Conservation (phyloP, 2,329 filamentous ascomycete genomes). For the Xylaria arbuscula region DNA sequence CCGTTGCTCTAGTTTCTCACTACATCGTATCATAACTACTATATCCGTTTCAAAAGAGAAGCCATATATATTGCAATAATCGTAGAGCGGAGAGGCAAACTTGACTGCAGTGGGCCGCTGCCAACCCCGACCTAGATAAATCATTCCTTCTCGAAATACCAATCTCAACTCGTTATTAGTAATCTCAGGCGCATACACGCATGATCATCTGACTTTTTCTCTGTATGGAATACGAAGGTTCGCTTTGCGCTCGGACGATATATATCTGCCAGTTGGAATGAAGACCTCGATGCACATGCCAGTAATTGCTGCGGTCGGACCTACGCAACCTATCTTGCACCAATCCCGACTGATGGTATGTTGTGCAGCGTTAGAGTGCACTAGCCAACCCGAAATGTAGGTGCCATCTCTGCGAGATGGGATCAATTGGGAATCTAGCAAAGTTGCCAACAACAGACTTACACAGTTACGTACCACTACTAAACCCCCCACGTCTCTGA, state of each 20-base stretch:
- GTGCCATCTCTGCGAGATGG: slow-evolving; percentile 15
- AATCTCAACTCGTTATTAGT: slow-evolving; percentile 11
- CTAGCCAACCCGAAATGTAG: slow-evolving; percentile 21
- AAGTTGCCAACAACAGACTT: background rate
- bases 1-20: too few relatives aligned
- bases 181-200: slow-evolving; percentile 32
- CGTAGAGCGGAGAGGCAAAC: background rate
- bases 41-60: background rate
- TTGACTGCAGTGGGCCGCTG: slow-evolving; percentile 6
- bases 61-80: background rate
- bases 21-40: background rate
- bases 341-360: slow-evolving; percentile 26
- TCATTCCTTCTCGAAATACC: slow-evolving; percentile 31
- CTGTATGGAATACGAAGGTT: slow-evolving; percentile 15
- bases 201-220: slow-evolving; percentile 37
- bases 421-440: background rate
- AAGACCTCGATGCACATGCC: slow-evolving; percentile 30
- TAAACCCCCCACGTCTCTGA: background rate
- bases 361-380: slow-evolving; percentile 32
- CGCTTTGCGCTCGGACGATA: slow-evolving; percentile 29
- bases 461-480: background rate
- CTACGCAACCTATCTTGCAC: slow-evolving; percentile 9
- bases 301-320: slow-evolving; percentile 30
- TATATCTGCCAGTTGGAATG: slow-evolving; percentile 1
- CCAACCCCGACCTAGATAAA: slow-evolving; percentile 21